Conservation (phyloP, 495 filamentous ascomycete species). For the Trichoderma parareesei region DNA sequence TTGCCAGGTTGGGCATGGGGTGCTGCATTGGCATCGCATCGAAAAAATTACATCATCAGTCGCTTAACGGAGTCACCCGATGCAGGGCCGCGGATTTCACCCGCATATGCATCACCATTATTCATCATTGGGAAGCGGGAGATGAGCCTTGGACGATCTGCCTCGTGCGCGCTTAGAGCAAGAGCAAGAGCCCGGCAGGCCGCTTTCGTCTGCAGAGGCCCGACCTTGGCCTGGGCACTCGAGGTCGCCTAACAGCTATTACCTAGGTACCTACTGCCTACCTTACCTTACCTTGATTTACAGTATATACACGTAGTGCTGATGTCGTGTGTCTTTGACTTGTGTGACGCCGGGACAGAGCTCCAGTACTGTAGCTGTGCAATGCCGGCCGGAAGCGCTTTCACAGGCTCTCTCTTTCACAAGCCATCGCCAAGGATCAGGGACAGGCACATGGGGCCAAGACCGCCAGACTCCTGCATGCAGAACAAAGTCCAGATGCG, state of each 20-base stretch:
- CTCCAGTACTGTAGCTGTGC: not conserved
- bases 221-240: too few species aligned
- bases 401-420: not conserved
- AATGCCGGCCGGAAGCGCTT: not conserved
- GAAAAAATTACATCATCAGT: not conserved
- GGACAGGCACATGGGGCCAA: too few species aligned
- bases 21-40: not conserved
- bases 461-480: too few species aligned
- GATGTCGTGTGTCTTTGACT: not conserved
- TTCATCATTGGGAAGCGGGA: slow-evolving; percentile 3
- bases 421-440: not conserved
- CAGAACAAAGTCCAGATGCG: too few species aligned
- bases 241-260: too few species aligned
- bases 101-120: not conserved
- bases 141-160: not conserved
- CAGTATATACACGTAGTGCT: too few species aligned
- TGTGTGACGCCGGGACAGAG: not conserved
- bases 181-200: too few species aligned
- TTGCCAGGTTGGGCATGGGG: too few species aligned
- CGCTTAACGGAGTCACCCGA: not conserved
- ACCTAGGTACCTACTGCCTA: too few species aligned
- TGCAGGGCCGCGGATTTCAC: not conserved
- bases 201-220: too few species aligned
- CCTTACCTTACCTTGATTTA: too few species aligned
- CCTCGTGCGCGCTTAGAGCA: too few species aligned